These are phyloP conservation scores for Trypanosoma congolense DNA, from an alignment of 208 protist species.

Conservation along the genomic window DNA sequence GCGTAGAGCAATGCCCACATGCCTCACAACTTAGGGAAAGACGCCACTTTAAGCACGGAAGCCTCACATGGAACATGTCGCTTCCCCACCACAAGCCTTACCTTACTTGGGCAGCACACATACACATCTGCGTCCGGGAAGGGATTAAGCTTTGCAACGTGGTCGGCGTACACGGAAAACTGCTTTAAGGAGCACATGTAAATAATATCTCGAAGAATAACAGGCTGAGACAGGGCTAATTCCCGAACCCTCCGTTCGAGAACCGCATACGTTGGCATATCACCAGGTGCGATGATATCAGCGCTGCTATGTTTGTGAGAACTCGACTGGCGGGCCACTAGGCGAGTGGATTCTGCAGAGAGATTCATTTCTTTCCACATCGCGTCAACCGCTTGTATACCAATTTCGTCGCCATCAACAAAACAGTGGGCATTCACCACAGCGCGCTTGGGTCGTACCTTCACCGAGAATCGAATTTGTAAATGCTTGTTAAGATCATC, in stretches of 20 bases:
- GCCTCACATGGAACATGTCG: slow-evolving; percentile 23
- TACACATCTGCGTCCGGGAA: slow-evolving; percentile 82
- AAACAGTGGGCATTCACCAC: slow-evolving; percentile 47
- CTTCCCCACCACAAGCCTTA: slow-evolving; percentile 52
- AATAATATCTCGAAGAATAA: slow-evolving; percentile 65
- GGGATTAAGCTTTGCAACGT: slow-evolving; percentile 37
- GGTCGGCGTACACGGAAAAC: slow-evolving; percentile 43
- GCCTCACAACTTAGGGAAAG: neutral
- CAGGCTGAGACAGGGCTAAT: slow-evolving; percentile 28
- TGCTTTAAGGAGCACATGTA: slow-evolving; percentile 71
- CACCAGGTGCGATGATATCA: slow-evolving; percentile 43
- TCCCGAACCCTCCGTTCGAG: slow-evolving; percentile 60
- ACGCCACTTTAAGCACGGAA: neutral
- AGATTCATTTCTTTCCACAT: slow-evolving; percentile 62
- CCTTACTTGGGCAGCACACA: slow-evolving; percentile 65
- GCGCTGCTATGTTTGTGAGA: slow-evolving; percentile 29
- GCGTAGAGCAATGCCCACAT: neutral
- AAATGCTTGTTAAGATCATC: slow-evolving; percentile 19
- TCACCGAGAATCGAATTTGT: slow-evolving; percentile 39
- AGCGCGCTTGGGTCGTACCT: slow-evolving; percentile 36
- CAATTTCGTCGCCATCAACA: slow-evolving; percentile 70
- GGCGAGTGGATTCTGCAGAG: slow-evolving; percentile 33
- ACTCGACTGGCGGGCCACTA: slow-evolving; percentile 44
- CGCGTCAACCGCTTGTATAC: slow-evolving; percentile 36
- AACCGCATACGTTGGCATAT: slow-evolving; percentile 49